Conservation (phyloP, 352 stramenopile species). For the Phytophthora uliginosa region DNA sequence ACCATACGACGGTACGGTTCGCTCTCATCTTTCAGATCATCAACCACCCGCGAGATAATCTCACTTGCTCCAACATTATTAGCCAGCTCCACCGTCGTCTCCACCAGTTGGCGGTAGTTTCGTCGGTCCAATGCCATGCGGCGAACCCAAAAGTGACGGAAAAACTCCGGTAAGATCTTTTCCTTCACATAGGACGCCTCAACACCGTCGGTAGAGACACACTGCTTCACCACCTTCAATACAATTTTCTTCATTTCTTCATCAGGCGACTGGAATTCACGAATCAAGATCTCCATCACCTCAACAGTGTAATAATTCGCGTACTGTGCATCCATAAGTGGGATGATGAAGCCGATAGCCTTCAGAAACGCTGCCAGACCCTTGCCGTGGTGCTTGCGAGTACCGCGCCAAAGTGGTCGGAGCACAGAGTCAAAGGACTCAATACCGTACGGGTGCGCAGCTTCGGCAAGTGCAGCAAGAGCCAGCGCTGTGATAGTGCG, state of each 20-base stretch:
- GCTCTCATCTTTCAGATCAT: conserved; percentile 99
- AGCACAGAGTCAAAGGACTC: conserved; percentile 99
- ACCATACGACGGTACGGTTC: conserved; percentile 99
- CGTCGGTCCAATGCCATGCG: conserved; percentile 98
- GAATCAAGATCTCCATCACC: conserved; percentile 99
- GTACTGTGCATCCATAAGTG: conserved; percentile 99
- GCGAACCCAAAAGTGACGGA: conserved; percentile 99
- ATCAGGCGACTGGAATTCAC: conserved; percentile 99
- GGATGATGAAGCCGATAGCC: conserved; percentile 99
- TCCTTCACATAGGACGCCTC: conserved; percentile 98
- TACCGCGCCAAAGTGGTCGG: conserved; percentile 98
- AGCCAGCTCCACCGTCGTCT: conserved; percentile 98
- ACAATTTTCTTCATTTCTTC: conserved; percentile 99
- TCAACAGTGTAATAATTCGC: conserved; percentile 99
- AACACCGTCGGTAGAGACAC: conserved; percentile 98
- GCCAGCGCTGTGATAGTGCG: conserved; percentile 99
- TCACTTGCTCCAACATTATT: conserved; percentile 99
- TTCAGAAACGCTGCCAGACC: conserved; percentile 99
- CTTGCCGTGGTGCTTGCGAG: conserved; percentile 98
- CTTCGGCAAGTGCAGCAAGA: conserved; percentile 98
- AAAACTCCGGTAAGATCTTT: conserved; percentile 99
- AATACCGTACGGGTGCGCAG: conserved; percentile 99
- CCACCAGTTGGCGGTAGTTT: conserved; percentile 99
- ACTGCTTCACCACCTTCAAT: conserved; percentile 98
- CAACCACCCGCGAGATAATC: conserved; percentile 98